Percentiles rank a stretch among this genome's conserved stretches.
phyloP scores from a whole-genome alignment of 2,329 filamentous ascomycete species.

The Pezicula rhizophila region DNA sequence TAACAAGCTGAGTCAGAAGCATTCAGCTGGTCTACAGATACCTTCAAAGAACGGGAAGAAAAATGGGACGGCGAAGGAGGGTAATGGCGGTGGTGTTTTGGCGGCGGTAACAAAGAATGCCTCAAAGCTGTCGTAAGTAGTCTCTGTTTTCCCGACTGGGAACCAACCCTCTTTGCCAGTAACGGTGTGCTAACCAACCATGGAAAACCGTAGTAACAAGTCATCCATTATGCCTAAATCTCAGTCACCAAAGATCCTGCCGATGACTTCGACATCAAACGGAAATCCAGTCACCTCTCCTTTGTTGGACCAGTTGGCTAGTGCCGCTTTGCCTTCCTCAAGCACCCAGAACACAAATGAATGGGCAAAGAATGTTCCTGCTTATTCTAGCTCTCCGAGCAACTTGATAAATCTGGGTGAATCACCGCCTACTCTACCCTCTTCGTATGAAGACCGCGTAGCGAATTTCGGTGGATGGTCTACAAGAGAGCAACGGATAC shows the following conservation, averaged over 20 bases:
- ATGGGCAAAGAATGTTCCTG: conserved; percentile 38
- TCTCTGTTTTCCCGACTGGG: too few species aligned
- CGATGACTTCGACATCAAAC: conserved; percentile 15
- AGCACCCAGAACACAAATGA: conserved; percentile 29
- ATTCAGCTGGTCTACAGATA: conserved; percentile 19
- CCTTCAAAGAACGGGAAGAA: conserved; percentile 25
- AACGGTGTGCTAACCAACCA: conserved; percentile 6
- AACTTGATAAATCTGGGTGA: conserved; percentile 37
- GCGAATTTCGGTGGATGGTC: conserved; percentile 21
- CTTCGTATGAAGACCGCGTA: conserved; percentile 26
- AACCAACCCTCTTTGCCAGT: too few species aligned
- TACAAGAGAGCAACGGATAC: conserved; percentile 23
- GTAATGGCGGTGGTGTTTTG: conserved; percentile 18
- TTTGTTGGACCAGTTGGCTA: conserved; percentile 25
- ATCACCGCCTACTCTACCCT: conserved; percentile 33
- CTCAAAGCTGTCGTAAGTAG: conserved; percentile 24
- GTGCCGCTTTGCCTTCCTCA: conserved; percentile 19
- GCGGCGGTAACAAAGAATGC: conserved; percentile 27
- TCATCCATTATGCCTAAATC: conserved; percentile 7
- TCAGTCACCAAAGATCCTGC: conserved; percentile 22
- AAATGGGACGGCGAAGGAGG: conserved; percentile 29
- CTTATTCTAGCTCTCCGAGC: conserved; percentile 35
- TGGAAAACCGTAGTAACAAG: conserved; percentile 16
- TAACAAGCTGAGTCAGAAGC: conserved; percentile 19
- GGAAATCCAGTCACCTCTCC: conserved; percentile 20